Evolutionary conservation across 2,329 filamentous ascomycete species (phyloP).

Genomic region (Cladosporium velox): DNA sequence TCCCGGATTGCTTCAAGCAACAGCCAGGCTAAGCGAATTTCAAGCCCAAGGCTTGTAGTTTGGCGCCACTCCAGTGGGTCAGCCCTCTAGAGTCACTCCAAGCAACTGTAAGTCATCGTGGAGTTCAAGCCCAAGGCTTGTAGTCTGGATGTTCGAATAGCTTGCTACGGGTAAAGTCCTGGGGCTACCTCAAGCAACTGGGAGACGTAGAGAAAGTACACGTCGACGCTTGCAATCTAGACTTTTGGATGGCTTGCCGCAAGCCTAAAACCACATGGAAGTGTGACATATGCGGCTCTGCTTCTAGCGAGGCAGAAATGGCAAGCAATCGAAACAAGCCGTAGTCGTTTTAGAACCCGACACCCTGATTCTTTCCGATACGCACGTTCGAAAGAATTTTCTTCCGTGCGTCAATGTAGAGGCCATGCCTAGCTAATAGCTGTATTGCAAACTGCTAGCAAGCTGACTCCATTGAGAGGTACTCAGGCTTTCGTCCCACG

Average conservation of each 20-base stretch:
- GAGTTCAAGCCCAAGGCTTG: background rate
- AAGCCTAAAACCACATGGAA: background rate
- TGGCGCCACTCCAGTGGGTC: background rate
- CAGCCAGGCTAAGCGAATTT: background rate
- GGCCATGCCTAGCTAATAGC: background rate
- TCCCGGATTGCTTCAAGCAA: background rate
- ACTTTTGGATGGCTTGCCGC: background rate
- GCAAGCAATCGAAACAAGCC: background rate
- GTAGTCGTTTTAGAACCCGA: background rate
- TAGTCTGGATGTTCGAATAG: constrained; percentile 2
- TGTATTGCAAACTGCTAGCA: background rate
- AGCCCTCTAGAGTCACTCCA: background rate
- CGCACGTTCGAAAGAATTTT: background rate
- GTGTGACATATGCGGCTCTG: background rate
- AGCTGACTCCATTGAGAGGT: background rate
- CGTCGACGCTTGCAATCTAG: background rate
- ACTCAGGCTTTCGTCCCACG: background rate
- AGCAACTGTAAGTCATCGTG: background rate
- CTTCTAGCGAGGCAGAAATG: background rate
- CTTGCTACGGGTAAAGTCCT: background rate
- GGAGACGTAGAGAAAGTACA: background rate
- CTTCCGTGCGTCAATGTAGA: background rate
- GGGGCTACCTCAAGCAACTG: background rate
- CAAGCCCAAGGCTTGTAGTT: background rate
- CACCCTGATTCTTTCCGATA: background rate